Evolutionary conservation across 805 yeast genomes (phyloP).

Genomic region (Candida berthetii): DNA sequence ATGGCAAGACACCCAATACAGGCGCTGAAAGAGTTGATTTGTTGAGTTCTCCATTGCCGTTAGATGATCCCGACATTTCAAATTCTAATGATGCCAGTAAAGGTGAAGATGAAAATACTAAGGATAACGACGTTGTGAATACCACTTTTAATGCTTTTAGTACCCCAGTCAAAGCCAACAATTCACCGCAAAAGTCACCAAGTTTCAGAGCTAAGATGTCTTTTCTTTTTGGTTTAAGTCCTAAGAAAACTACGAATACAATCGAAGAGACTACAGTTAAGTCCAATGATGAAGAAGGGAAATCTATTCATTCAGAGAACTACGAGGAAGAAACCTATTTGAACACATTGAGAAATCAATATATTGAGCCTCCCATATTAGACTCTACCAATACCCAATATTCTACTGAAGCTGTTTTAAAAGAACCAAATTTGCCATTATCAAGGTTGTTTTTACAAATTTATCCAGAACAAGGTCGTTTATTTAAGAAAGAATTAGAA

Average conservation of each 20-base stretch:
- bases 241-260: not conserved
- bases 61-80: too few species aligned
- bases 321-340: constrained; percentile 1
- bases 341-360: constrained; percentile 2
- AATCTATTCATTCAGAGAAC: constrained; percentile 1
- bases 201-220: constrained; percentile 4
- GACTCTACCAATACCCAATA: too few species aligned
- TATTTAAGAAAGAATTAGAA: constrained; percentile 1
- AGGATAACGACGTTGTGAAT: not conserved
- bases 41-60: constrained; percentile 1
- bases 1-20: not conserved
- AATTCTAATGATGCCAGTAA: too few species aligned
- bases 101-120: not conserved
- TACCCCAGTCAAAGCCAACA: too few species aligned
- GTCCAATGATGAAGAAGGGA: not conserved
- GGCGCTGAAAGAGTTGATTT: constrained; percentile 1
- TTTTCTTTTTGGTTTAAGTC: constrained; percentile 3
- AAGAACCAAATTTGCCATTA: constrained; percentile 1
- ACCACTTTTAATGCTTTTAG: too few species aligned
- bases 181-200: too few species aligned
- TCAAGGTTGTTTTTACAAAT: constrained; percentile 2
- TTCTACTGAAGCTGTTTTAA: too few species aligned
- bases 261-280: not conserved
- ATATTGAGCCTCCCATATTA: constrained; percentile 1
- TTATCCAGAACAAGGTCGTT: not conserved